Percentiles rank a stretch among this genome's conserved stretches.
Conservation (phyloP, 352 stramenopile genomes). For the Phytophthora tentaculata region DNA sequence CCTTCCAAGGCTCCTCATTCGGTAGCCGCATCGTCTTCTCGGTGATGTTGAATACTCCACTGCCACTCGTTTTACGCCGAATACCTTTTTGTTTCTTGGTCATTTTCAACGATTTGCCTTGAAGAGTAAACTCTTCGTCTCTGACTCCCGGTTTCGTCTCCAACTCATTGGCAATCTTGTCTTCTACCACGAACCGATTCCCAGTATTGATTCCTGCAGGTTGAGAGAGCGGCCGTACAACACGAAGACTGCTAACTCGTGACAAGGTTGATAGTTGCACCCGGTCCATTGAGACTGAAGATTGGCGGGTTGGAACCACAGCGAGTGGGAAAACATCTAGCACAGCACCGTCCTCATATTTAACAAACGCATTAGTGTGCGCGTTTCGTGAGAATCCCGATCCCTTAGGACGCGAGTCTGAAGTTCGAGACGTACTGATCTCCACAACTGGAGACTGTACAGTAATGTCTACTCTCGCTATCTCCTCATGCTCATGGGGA, state of each 20-base stretch:
- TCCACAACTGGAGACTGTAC: conserved; percentile 24
- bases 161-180: background rate
- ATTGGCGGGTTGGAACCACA: conserved; percentile 16
- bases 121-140: conserved; percentile 10
- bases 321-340: conserved; percentile 31
- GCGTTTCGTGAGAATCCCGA: background rate
- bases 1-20: background rate
- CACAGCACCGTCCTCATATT: conserved; percentile 24
- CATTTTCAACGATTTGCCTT: conserved; percentile 23
- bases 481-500: background rate
- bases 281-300: no score
- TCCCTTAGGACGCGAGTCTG: background rate
- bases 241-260: conserved; percentile 1
- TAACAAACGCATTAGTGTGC: conserved; percentile 17
- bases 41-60: background rate
- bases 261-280: background rate
- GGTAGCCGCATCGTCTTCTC: background rate
- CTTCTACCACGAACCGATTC: background rate
- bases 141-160: background rate
- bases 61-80: background rate
- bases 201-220: background rate
- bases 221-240: background rate
- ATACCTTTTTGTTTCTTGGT: background rate
- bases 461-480: background rate
- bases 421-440: conserved; percentile 10